Evolutionary conservation across 805 yeast genomes (phyloP).

Genomic region (Candida adriatica): DNA sequence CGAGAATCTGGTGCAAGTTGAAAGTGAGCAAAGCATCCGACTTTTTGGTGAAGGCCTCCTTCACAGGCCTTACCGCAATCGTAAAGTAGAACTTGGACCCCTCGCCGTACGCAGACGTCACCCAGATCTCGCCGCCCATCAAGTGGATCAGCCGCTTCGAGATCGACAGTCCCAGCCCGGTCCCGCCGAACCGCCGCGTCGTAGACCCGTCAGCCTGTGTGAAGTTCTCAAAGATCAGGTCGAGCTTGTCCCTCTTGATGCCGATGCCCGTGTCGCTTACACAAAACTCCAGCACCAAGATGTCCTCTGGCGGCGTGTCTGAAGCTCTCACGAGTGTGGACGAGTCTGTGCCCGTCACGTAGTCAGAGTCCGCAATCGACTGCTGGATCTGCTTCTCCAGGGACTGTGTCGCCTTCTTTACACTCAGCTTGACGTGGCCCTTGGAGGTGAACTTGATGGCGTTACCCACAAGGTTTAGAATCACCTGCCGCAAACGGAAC

Average conservation of each 20-base stretch:
- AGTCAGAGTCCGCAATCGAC: constrained; percentile 25
- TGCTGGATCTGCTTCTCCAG: constrained; percentile 16
- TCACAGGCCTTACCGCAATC: constrained; percentile 68
- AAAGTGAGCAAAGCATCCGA: constrained; percentile 69
- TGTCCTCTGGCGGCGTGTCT: constrained; percentile 26
- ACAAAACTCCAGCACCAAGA: constrained; percentile 64
- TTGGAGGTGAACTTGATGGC: constrained; percentile 82
- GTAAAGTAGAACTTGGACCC: constrained; percentile 85
- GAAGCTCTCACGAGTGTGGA: constrained; percentile 32
- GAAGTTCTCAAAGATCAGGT: constrained; percentile 80
- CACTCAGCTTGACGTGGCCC: constrained; percentile 76
- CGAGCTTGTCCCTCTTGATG: constrained; percentile 77
- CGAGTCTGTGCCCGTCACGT: constrained; percentile 19
- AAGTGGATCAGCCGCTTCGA: constrained; percentile 81
- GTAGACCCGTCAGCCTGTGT: constrained; percentile 95
- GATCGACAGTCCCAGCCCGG: constrained; percentile 83
- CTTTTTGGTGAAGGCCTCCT: constrained; percentile 49
- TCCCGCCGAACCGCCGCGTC: constrained; percentile 88
- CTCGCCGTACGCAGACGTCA: constrained; percentile 70
- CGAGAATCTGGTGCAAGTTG: constrained; percentile 59
- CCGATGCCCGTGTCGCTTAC: constrained; percentile 91
- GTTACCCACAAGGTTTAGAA: constrained; percentile 79
- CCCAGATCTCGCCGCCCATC: constrained; percentile 96
- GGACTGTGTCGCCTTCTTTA: constrained; percentile 41
- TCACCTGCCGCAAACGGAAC: constrained; percentile 81